A percentile compares a stretch with the other conserved stretches of the same genome.
Evolutionary conservation across 179 eudicot species (phyloP).

Genomic region (Beta macrorhiza): DNA sequence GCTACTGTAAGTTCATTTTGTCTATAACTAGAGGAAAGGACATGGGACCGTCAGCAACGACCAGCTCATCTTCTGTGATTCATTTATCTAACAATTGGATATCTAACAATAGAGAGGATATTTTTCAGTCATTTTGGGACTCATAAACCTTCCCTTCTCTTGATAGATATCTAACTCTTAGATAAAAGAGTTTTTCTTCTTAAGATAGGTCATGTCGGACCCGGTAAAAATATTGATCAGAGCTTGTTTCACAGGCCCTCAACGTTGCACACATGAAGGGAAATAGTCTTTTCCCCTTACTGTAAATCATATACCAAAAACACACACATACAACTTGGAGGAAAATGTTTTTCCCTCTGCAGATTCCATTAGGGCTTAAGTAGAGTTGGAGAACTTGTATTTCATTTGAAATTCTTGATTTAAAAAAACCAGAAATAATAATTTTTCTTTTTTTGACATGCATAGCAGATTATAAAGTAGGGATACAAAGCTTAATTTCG

Average conservation of each 20-base stretch:
- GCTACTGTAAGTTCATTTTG: conserved; percentile 25
- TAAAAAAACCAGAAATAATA: no score
- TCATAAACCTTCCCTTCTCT: no score
- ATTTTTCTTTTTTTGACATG: no score
- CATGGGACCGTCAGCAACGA: background rate
- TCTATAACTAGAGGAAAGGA: conserved; percentile 10
- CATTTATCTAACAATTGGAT: background rate
- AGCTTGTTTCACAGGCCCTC: conserved; percentile 13
- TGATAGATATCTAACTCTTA: no score
- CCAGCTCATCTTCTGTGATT: conserved; percentile 4
- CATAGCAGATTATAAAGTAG: no score
- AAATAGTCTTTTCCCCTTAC: conserved; percentile 15
- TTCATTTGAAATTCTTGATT: no score
- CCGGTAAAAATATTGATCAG: conserved; percentile 11
- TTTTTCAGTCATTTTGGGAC: no score
- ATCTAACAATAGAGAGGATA: no score
- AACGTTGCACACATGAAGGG: conserved; percentile 12
- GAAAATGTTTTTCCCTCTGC: background rate
- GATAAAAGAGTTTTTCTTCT: no score
- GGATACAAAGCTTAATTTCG: no score
- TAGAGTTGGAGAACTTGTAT: no score
- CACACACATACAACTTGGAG: background rate
- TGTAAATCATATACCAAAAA: conserved; percentile 11
- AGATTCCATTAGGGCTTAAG: background rate
- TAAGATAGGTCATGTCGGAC: conserved; percentile 13